Conservation (phyloP, 148 eudicot species). For the Dysphania ambrosioides region DNA sequence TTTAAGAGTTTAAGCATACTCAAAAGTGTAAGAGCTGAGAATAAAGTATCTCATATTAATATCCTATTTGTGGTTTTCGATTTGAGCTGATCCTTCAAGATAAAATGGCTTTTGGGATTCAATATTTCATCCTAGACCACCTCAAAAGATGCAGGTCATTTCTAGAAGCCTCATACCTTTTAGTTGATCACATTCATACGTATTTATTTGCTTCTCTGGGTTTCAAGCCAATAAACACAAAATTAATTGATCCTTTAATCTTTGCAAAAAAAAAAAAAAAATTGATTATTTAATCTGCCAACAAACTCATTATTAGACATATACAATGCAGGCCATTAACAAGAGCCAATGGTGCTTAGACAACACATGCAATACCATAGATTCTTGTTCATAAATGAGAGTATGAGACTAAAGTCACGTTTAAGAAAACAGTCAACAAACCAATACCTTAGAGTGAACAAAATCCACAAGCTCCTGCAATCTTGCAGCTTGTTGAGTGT, state of each 20-base stretch:
- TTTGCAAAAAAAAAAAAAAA: not conserved
- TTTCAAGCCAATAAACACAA: too few species aligned
- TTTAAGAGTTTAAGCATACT: too few species aligned
- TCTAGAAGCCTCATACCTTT: not conserved
- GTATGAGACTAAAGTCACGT: not conserved
- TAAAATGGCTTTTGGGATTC: not conserved
- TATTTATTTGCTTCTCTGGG: too few species aligned
- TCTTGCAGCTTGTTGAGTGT: slow-evolving; percentile 80
- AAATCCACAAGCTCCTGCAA: slow-evolving; percentile 83
- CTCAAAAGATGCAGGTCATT: too few species aligned
- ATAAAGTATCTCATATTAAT: too few species aligned
- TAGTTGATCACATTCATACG: too few species aligned
- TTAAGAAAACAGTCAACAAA: not conserved
- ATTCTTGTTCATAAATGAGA: not conserved
- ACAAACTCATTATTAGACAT: not conserved
- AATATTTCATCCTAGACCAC: too few species aligned
- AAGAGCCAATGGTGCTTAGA: not conserved
- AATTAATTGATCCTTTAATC: not conserved
- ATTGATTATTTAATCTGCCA: not conserved
- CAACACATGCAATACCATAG: not conserved
- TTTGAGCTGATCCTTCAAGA: not conserved
- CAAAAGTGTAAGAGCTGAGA: too few species aligned
- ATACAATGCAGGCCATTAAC: not conserved
- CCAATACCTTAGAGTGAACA: slow-evolving; percentile 81
- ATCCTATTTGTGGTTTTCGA: too few species aligned